Base-by-base conservation (phyloP, 2,329 filamentous ascomycete species). In the Thermoascus crustaceus region DNA sequence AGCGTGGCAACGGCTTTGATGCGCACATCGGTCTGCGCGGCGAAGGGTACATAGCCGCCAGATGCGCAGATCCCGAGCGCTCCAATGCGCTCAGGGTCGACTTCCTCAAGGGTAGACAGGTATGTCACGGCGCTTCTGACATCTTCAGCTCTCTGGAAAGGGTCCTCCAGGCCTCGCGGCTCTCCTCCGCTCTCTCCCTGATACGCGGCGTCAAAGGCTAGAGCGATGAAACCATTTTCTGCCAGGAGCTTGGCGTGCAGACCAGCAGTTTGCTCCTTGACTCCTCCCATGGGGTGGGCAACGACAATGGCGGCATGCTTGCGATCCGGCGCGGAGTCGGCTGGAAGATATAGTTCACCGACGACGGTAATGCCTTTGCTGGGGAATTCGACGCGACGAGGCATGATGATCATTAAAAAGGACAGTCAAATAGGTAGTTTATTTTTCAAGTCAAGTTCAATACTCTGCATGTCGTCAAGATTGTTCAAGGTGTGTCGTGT, bases 191-290 rank as follows among this genome's bases (percentile, higher is more conserved):
- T 55, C 35, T 57, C 56, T 14, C 63, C 62, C 37, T 65, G 60
- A 25, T 61, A 60, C 2, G 49, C 50, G 5, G 61, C 53, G 32
- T 67, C 63, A 36, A 49, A 65, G 7, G 53, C 41, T 7, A 66
- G 45, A 2, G 45, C 30, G 14, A 47, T 34, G 40, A 64, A 63
- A 7, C 62, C 60, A 1, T 37, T 30, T 11, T 50, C 35, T 8
- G 55, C 37, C 3, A 64, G 45, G 0, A 37, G 9, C 4, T 45
- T 40, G 7, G 60, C 58, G 32, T 65, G 57, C 11, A 50, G 24
- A 4, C 42, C 48, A 4, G 59, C 18, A 3, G 59, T 53, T 39
- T 66, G 61, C 40, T 66, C 61, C 37, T 66, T 65, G 23, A 63
- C 47, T 1, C 46, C 44, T 3, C 40, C 45, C 23, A 37, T 36